Conservation (phyloP, 768 basidiomycete species). For the Pleurotus salmoneostramineus region DNA sequence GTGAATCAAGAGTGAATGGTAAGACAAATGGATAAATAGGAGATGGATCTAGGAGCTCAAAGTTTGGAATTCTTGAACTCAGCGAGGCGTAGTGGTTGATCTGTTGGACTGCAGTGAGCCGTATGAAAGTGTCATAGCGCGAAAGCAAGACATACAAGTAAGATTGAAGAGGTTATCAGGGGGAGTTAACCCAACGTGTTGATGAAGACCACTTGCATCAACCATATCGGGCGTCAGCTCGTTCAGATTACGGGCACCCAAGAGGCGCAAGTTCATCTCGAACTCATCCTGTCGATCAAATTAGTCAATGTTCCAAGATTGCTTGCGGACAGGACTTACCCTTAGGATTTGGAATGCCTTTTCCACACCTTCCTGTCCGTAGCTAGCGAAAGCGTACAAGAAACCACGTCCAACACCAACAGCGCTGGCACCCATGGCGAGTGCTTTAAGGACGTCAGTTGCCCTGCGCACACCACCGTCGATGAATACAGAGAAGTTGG, state of each 20-base stretch:
- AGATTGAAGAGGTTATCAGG: constrained; percentile 3
- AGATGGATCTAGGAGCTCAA: neutral
- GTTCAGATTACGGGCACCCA: constrained; percentile 77
- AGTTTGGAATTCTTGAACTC: constrained; percentile 2
- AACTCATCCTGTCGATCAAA: constrained; percentile 99
- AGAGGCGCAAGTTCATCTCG: constrained; percentile 94
- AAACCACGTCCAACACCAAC: constrained; percentile 89
- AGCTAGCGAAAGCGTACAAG: constrained; percentile 84
- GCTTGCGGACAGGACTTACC: no score
- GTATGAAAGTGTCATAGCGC: neutral
- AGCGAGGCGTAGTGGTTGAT: neutral
- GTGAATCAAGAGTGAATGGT: no score
- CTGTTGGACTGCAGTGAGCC: neutral
- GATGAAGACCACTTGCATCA: constrained; percentile 65
- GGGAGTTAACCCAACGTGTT: constrained; percentile 42
- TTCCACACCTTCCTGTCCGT: constrained; percentile 85
- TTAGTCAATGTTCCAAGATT: no score
- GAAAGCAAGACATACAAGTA: neutral
- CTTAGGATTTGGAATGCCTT: constrained; percentile 75
- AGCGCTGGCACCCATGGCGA: constrained; percentile 82
- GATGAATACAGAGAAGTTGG: constrained; percentile 78
- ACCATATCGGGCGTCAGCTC: constrained; percentile 91
- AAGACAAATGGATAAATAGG: neutral
- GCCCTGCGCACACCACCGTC: constrained; percentile 96
- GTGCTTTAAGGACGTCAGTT: constrained; percentile 84